These are phyloP conservation scores for Cladosporium velox DNA, from an alignment of 2,329 filamentous ascomycete genomes.

Conservation along the genomic window DNA sequence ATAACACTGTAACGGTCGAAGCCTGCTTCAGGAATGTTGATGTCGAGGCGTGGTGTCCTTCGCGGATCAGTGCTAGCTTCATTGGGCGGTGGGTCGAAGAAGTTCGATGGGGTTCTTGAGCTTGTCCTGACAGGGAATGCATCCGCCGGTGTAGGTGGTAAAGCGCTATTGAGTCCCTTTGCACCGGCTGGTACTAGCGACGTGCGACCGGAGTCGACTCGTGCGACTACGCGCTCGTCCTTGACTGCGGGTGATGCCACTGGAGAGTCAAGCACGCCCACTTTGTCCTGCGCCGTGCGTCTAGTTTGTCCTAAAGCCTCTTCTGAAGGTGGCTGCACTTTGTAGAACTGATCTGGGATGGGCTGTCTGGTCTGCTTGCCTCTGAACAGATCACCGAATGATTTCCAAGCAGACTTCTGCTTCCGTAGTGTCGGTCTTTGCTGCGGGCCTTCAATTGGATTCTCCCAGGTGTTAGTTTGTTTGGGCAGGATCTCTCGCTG, in stretches of 20 bases:
- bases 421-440: slow-evolving; percentile 23
- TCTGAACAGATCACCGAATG: slow-evolving; percentile 31
- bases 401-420: slow-evolving; percentile 36
- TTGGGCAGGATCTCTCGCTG: neutral
- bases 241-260: slow-evolving; percentile 11
- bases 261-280: slow-evolving; percentile 19
- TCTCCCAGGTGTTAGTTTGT: slow-evolving; percentile 16
- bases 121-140: slow-evolving; percentile 11
- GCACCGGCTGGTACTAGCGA: neutral
- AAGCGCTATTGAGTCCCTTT: neutral
- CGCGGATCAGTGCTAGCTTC: neutral
- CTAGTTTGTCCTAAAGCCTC: neutral
- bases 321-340: slow-evolving; percentile 19
- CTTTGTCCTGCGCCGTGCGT: neutral
- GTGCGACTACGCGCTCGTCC: neutral
- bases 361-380: slow-evolving; percentile 25
- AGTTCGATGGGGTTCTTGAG: slow-evolving; percentile 3
- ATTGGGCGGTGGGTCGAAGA: neutral
- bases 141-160: neutral
- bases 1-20: slow-evolving; percentile 92
- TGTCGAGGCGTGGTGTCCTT: slow-evolving; percentile 56
- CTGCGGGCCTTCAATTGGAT: neutral
- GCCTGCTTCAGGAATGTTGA: slow-evolving; percentile 77
- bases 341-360: slow-evolving; percentile 23
- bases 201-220: slow-evolving; percentile 6